Percentiles rank a stretch among this genome's conserved stretches.
Conservation (phyloP, 768 basidiomycete genomes). For the Trametes villosa region DNA sequence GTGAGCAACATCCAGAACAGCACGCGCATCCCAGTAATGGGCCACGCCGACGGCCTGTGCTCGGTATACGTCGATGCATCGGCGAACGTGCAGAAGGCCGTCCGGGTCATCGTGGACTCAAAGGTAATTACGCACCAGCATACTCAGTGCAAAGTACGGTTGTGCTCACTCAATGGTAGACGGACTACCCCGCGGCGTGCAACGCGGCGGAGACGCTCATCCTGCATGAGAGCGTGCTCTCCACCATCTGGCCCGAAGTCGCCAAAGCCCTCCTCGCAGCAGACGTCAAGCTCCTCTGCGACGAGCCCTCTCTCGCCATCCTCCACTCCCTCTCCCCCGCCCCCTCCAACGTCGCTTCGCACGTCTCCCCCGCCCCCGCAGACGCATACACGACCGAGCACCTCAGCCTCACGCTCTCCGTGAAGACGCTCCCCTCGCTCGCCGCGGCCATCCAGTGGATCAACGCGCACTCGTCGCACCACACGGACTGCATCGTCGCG, state of each 20-base stretch:
- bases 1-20: conserved; percentile 87
- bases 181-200: conserved; percentile 94
- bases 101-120: conserved; percentile 83
- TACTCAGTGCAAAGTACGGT: background rate
- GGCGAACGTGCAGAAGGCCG: conserved; percentile 79
- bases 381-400: conserved; percentile 86
- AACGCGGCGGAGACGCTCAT: conserved; percentile 91
- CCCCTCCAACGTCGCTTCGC: conserved; percentile 43
- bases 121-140: conserved; percentile 61
- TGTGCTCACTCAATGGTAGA: conserved; percentile 38
- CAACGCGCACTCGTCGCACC: conserved; percentile 92
- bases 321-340: conserved; percentile 45
- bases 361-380: conserved; percentile 57
- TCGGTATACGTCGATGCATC: conserved; percentile 85
- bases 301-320: conserved; percentile 61
- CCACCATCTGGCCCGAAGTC: conserved; percentile 80
- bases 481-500: conserved; percentile 93
- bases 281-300: conserved; percentile 81
- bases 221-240: conserved; percentile 73
- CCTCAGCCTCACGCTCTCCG: conserved; percentile 82
- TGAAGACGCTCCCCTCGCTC: conserved; percentile 74
- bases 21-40: conserved; percentile 97
- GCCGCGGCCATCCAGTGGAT: conserved; percentile 82
- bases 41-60: conserved; percentile 97
- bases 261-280: conserved; percentile 70